These are phyloP conservation scores for Besnoitia besnoiti DNA, from an alignment of 169 alveolate genomes.

Conservation along the genomic window DNA sequence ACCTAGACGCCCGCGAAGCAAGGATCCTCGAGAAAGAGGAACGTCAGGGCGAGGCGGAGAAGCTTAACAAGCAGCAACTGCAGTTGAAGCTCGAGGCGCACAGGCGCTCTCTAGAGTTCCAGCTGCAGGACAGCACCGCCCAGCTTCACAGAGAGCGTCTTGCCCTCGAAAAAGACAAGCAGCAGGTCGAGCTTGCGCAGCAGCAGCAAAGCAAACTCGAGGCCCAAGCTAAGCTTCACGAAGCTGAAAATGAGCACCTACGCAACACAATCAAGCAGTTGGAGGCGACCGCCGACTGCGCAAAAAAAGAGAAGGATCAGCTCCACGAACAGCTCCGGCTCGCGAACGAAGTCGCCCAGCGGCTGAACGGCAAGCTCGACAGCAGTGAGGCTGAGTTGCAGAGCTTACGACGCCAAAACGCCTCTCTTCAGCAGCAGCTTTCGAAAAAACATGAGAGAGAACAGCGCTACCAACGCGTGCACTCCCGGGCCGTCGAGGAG, in stretches of 20 bases:
- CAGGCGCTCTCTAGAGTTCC: neutral
- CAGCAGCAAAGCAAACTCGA: neutral
- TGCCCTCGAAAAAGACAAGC: neutral
- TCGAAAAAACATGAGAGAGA: neutral
- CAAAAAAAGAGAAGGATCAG: neutral
- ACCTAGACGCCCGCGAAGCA: constrained; percentile 26
- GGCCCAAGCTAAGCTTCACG: neutral
- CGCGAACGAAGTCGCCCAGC: neutral
- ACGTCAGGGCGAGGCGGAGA: neutral
- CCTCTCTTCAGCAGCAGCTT: neutral
- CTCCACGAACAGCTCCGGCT: constrained; percentile 26
- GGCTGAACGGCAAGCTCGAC: neutral
- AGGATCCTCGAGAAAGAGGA: neutral
- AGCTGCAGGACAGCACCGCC: neutral
- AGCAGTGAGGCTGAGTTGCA: neutral
- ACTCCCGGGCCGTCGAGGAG: constrained; percentile 18
- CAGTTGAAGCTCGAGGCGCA: neutral
- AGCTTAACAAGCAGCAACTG: neutral
- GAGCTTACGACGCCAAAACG: neutral
- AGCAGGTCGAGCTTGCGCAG: neutral
- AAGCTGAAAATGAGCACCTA: neutral
- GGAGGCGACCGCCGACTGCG: neutral
- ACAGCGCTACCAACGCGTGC: neutral
- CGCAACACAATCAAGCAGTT: neutral
- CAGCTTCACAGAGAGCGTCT: neutral